Conservation (phyloP, 2,329 filamentous ascomycete species). For the Botrytis sinoallii region DNA sequence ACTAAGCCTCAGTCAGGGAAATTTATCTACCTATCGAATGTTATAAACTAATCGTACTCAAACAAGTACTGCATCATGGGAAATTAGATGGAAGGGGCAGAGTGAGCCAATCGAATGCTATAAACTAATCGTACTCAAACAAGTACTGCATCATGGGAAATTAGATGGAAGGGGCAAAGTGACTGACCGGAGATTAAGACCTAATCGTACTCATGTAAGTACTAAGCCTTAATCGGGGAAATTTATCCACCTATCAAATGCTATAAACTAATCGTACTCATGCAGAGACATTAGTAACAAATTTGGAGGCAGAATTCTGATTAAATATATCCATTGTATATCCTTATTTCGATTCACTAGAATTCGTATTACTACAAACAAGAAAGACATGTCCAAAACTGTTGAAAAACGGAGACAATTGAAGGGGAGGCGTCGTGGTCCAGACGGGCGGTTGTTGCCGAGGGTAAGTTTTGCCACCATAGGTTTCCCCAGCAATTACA, state of each 20-base stretch:
- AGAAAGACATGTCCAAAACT: neutral
- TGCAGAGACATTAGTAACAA: neutral
- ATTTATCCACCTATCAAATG: neutral
- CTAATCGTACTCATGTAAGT: neutral
- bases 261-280: neutral
- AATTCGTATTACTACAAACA: neutral
- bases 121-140: neutral
- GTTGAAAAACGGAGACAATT: neutral
- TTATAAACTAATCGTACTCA: no score
- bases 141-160: neutral
- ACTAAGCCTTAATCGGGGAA: neutral
- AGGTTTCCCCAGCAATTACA: neutral
- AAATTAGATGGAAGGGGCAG: no score
- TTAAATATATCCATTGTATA: neutral
- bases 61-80: no score
- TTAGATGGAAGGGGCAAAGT: neutral
- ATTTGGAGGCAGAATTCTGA: neutral
- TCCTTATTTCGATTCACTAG: neutral
- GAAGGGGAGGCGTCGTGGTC: neutral
- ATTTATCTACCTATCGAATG: neutral
- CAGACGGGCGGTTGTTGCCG: neutral
- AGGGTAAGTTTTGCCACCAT: neutral
- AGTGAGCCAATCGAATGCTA: no score
- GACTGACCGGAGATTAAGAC: neutral
- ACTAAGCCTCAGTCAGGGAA: neutral